Evolutionary conservation across 2,329 filamentous ascomycete genomes (phyloP), one percentile per base, ranked within the genome.

Genomic region (Zasmidium cellare): DNA sequence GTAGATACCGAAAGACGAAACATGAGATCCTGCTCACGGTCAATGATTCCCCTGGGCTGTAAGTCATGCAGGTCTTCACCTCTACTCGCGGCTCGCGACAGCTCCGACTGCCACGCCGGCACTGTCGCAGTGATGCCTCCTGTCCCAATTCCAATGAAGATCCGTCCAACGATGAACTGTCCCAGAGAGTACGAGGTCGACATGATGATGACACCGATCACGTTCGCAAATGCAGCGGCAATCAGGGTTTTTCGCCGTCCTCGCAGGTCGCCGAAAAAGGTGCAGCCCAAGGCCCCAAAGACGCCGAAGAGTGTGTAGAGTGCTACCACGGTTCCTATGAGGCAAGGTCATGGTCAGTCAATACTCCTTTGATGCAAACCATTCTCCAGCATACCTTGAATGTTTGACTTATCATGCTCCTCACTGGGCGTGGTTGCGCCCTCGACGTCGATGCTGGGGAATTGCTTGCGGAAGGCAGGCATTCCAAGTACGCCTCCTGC

Each of bases 221-320:
- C 69, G 77, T 82, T 80, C 57, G 82, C 75, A 0, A 73, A 75
- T 0, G 78, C 78, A 7, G 79, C 80, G 3, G 79, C 59, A 38
- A 82, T 64, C 46, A 82, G 72, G 9, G 50, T 57, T 55, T 75
- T 79, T 60, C 78, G 79, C n/a, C 80, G 71, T 3, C 80, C 80
- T 1, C 82, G 69, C 0, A 63, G 63, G 28, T 83, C 80, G n/a
- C 81, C 80, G 23, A 80, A 65, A 5, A 71, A 65, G 45, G 84
- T 79, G 18, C 79, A 76, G 1, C 76, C 65, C 31, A 82, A 70
- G 1, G 77, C 82, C 9, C 84, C 84, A 52, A 85, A 71, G 68
- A 86, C 84, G 66, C 83, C 85, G 7, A 83, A 82, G 31, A 86
- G 75, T 14, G 84, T 80, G 66, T 85, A 85, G 49, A 84, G 79